Base-by-base conservation (phyloP, 139 green algal genomes). In the Zygnema cylindricum region DNA sequence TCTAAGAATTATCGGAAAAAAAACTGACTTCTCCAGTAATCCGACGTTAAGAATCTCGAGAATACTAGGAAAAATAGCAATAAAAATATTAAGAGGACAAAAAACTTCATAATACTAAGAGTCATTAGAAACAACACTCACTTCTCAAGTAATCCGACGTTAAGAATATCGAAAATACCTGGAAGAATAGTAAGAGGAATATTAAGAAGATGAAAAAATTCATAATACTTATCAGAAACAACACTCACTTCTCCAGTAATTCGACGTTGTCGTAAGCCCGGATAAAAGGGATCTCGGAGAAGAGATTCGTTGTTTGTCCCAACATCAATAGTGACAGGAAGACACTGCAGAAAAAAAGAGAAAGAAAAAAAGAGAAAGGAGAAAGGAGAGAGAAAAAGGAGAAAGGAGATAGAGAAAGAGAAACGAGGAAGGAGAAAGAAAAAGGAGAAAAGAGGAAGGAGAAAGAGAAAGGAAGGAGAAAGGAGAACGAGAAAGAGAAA, bases 321-420 rank as follows among this genome's bases (percentile, higher is more conserved):
- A 39, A 97, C 95, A 84, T 98, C 96, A 33, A 99, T 85, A 43
- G 83, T 93, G 0, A 98, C 87, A 1, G 97, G 97, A 84, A 99
- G 94, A 41, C 92, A 94, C 83, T 88, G 83, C 7, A 63, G 38
- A 79, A 11, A 79, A 30, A 79, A 79, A 43, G 7, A 79, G 7
- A 79, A 79, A 16, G 71, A 79, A 63, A 25, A 7, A 79, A 11
- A 41, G 7, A 79, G 38, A 11, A 79, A 79, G 11, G 3, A 43
- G 42, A 41, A 25, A 79, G 7, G 43, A 30, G 36, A 54, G 7
- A 25, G 71, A 41, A 38, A 43, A 11, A 54, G 36, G 77, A 54
- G 33, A 55, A 55, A 41, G 77, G 77, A 54, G 77, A 21, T 2
- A 43, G 77, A 11, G 38, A 55, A 55, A 23, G 54, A 23, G 77